Conservation (phyloP, 257 asterid species). For the Salvia hispanica region DNA sequence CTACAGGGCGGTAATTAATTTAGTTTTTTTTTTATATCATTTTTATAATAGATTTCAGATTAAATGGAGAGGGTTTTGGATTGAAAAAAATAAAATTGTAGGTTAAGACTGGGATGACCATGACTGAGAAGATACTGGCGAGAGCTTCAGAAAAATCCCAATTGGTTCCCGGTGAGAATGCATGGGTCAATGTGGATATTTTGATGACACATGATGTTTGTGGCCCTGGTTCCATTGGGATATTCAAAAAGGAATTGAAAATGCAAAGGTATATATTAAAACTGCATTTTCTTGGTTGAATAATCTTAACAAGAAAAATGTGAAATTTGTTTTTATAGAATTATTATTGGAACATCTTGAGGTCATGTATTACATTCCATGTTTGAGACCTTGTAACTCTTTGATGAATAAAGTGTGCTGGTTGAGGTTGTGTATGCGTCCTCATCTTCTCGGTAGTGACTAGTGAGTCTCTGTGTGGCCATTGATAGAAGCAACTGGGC, state of each 20-base stretch:
- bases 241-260: constrained; percentile 82
- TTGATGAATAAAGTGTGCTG: too few species aligned
- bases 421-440: too few species aligned
- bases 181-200: constrained; percentile 84
- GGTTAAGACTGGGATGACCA: constrained; percentile 90
- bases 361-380: too few species aligned
- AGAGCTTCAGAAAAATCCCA: constrained; percentile 75
- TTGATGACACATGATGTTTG: constrained; percentile 96
- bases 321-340: neutral
- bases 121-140: constrained; percentile 93
- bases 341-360: too few species aligned
- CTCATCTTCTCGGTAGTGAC: too few species aligned
- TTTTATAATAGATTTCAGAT: constrained; percentile 15
- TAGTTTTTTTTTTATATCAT: neutral
- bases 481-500: too few species aligned
- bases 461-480: too few species aligned
- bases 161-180: constrained; percentile 87
- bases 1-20: constrained; percentile 61
- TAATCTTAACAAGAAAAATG: neutral
- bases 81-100: constrained; percentile 22
- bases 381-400: too few species aligned
- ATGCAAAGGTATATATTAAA: constrained; percentile 84
- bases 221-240: constrained; percentile 84
- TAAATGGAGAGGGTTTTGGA: constrained; percentile 15
- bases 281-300: neutral